Base-by-base conservation (phyloP, 805 yeast species). In the Nakazawaea wyomingensis region DNA sequence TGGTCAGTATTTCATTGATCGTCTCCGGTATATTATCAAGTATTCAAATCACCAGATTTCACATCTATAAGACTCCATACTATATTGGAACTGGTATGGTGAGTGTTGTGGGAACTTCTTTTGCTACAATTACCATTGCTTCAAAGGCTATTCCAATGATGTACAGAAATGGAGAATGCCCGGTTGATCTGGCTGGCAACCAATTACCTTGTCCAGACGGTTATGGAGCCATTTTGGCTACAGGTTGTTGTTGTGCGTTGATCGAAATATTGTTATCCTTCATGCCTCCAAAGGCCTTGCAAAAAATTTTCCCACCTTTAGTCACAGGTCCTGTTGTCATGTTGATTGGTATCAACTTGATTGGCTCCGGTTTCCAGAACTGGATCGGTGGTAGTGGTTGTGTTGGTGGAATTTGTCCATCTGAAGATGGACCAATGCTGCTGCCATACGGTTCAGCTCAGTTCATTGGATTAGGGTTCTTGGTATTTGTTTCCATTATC, bases 291-390 rank as follows among this genome's bases (percentile, higher is more conserved):
- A 72, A 69, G 29, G 50, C 72, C 11, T 70, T 89, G 50, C 88
- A 85, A 60, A 78, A 71, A 47, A 55, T 85, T 28, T 89, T 89
- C 68, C 96, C 96, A 16, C 90, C 95, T 29, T 66, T 87, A 41
- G 96, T 90, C 48, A 89, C 96, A 22, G 96, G 96, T 45, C 96
- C 96, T 8, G 96, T 89, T 36, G 96, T 89, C 24, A 63, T 89
- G 43, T 71, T 89, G 27, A 88, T 60, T 29, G 97, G 96, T 52
- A 71, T 81, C 35, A 65, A 71, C 21, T 72, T 89, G 53, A 71
- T 88, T 47, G 68, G 69, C 50, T 61, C 87, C 28, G 96, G 95
- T 20, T 82, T 89, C 62, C 61, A 76, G 55, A 87, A 89, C 62
- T 87, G 95, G 85, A 80, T 78, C 33, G 97, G 97, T 52, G 97